These are phyloP conservation scores for Tolypocladium cylindrosporum DNA, from an alignment of 2,329 filamentous ascomycete species.

Conservation along the genomic window DNA sequence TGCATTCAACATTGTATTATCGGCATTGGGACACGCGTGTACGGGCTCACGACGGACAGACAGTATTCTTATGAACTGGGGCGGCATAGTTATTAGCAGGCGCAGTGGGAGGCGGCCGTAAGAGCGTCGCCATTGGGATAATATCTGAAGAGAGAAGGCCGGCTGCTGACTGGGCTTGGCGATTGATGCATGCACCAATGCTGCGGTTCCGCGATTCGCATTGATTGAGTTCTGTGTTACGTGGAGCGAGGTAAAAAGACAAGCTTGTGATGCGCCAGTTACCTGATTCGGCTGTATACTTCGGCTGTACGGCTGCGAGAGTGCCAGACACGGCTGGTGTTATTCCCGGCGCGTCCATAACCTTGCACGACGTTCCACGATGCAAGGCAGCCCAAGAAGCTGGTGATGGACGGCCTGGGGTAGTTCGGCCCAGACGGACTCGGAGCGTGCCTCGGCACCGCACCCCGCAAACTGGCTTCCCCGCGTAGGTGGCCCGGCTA, in stretches of 20 bases:
- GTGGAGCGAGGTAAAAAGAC: neutral
- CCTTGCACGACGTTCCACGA: too few species aligned
- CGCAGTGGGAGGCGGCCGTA: neutral
- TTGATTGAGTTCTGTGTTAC: neutral
- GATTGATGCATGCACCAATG: neutral
- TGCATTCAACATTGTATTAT: slow-evolving; percentile 1
- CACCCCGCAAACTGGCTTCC: neutral
- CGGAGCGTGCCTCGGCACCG: neutral
- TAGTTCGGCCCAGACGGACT: too few species aligned
- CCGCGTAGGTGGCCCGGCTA: neutral
- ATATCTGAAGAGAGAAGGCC: neutral
- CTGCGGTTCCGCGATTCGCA: neutral
- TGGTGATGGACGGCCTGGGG: neutral
- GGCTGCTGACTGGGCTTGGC: neutral
- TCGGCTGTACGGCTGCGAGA: neutral
- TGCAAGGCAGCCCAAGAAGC: too few species aligned
- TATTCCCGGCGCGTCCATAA: too few species aligned
- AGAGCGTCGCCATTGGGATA: neutral
- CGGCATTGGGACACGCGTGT: neutral
- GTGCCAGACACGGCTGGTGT: too few species aligned
- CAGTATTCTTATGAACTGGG: neutral
- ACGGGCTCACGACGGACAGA: neutral
- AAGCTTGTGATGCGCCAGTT: neutral
- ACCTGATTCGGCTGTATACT: neutral
- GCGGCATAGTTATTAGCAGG: neutral